A percentile compares a stretch with the other conserved stretches of the same genome.
These are phyloP conservation scores for Neurospora discreta DNA, from an alignment of 495 filamentous ascomycete genomes.

Conservation along the genomic window DNA sequence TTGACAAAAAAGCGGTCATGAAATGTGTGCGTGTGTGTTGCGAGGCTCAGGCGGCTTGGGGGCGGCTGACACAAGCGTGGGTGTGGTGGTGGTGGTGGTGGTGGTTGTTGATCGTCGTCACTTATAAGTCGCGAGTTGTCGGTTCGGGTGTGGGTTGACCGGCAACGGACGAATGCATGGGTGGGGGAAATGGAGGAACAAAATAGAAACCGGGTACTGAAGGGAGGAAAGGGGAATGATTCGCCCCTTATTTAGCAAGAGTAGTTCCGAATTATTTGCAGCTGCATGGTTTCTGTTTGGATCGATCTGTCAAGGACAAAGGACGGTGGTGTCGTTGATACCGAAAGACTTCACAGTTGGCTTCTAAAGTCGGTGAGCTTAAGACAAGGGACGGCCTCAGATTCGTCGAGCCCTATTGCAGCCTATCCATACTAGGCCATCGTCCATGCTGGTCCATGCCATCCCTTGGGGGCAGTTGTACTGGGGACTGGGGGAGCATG, in stretches of 20 bases:
- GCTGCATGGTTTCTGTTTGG: constrained; percentile 9
- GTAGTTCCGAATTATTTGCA: constrained; percentile 1
- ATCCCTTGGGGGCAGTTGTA: background rate
- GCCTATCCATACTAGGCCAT: background rate
- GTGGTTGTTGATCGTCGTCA: background rate
- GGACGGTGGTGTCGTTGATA: constrained; percentile 5
- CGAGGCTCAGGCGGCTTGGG: background rate
- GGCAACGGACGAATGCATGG: background rate
- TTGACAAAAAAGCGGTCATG: background rate
- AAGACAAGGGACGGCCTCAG: constrained; percentile 10
- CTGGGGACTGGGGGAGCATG: background rate
- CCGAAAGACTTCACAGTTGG: constrained; percentile 11
- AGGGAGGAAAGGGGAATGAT: background rate
- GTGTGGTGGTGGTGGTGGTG: background rate
- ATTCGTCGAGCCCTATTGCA: background rate
- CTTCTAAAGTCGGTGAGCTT: constrained; percentile 25
- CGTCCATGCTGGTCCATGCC: background rate
- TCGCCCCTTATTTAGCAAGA: background rate
- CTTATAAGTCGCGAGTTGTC: background rate
- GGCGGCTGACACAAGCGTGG: background rate
- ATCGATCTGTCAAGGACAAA: constrained; percentile 4
- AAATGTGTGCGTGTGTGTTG: background rate
- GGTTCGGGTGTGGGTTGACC: background rate
- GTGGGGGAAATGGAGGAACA: background rate
- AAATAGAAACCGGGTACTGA: background rate